Evolutionary conservation across 345 rosid genomes (phyloP).

Genomic region (Hypericum perforatum): DNA sequence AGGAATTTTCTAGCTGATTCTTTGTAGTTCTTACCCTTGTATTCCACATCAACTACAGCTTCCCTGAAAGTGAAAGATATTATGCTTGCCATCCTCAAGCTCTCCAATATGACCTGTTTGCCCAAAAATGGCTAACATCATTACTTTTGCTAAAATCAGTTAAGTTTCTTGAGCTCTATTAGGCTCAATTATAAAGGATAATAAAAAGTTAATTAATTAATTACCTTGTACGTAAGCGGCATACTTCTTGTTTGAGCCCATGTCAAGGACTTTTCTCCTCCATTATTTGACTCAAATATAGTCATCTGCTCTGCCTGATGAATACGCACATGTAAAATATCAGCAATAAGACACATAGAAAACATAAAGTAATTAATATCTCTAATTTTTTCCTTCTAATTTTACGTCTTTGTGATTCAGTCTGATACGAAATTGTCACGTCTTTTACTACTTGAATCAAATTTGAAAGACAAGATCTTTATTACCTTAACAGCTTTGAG

Average conservation of each 20-base stretch:
- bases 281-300: slow-evolving; percentile 35
- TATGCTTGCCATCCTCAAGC: slow-evolving; percentile 81
- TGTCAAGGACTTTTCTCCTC: slow-evolving; percentile 44
- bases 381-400: no score
- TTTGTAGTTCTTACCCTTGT: slow-evolving; percentile 8
- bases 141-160: no score
- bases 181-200: no score
- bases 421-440: no score
- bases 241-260: slow-evolving; percentile 78
- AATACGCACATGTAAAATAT: neutral
- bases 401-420: no score
- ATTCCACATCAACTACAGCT: slow-evolving; percentile 75
- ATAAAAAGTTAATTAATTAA: no score
- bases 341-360: no score
- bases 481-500: slow-evolving; percentile 64
- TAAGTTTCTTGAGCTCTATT: no score
- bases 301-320: slow-evolving; percentile 63
- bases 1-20: no score
- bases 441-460: no score
- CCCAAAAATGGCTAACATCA: neutral
- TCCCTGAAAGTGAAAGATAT: slow-evolving; percentile 91
- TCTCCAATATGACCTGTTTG: slow-evolving; percentile 51
- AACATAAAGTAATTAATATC: no score
- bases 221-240: slow-evolving; percentile 68
- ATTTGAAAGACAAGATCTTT: no score